Conservation (phyloP, 345 rosid genomes). For the Moricandia moricandioides region DNA sequence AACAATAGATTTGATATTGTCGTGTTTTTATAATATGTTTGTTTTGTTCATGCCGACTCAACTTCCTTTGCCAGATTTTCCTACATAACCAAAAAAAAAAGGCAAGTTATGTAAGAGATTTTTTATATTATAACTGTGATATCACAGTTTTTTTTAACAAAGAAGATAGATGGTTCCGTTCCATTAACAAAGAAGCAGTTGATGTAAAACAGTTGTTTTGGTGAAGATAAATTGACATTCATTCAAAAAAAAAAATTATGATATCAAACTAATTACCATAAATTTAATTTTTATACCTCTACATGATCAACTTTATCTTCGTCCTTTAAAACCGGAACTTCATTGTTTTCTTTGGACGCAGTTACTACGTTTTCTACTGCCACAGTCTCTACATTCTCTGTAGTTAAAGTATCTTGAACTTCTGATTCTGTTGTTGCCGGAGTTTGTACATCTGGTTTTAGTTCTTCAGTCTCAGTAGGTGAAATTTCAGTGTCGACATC, state of each 20-base stretch:
- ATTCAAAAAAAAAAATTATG: not conserved
- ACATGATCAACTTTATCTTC: slow-evolving; percentile 3
- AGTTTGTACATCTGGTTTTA: slow-evolving; percentile 8
- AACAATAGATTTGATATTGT: not conserved
- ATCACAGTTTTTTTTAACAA: too few relatives aligned
- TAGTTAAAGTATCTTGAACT: slow-evolving; percentile 5
- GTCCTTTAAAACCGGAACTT: not conserved
- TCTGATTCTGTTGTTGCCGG: not conserved
- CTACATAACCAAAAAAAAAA: not conserved
- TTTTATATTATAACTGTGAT: not conserved
- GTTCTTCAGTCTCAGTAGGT: slow-evolving; percentile 19
- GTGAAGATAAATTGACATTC: too few relatives aligned
- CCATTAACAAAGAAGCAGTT: too few relatives aligned
- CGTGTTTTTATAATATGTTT: not conserved
- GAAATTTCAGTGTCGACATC: not conserved
- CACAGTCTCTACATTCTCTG: not conserved
- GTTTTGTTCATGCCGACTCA: slow-evolving; percentile 21
- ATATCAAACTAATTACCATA: not conserved
- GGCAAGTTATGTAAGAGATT: not conserved
- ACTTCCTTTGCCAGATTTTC: slow-evolving; percentile 24
- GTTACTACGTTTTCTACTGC: not conserved
- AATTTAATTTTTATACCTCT: slow-evolving; percentile 14
- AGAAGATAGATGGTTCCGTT: too few relatives aligned
- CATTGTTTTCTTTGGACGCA: not conserved
- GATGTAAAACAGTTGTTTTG: too few relatives aligned